Base-by-base conservation (phyloP, 148 eudicot species). In the Nyssa sinensis region DNA sequence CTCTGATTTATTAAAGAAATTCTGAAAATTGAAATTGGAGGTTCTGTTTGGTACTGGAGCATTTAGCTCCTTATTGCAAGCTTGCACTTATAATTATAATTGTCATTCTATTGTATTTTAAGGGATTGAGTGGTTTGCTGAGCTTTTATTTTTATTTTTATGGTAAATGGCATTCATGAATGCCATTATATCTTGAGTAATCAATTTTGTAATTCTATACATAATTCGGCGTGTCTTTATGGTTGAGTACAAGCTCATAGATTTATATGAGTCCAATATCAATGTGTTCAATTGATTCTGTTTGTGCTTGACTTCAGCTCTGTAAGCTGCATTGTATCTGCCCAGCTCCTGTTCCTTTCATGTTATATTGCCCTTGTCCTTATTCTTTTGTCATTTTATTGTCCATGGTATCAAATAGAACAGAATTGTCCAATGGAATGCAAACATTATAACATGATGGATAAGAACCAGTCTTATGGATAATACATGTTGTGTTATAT, bases 331-430 rank as follows among this genome's bases (percentile, higher is more conserved):
- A 58, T 5, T 55, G 28, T 32, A 23, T 25, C 64, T 55, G 29
- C 30, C 72, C 66, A 66, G 35, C 58, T 66, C 61, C 16, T 14
- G 57, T 14, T 59, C 35, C 57, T 58, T 68, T 35, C 72, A 60
- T 37, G 30, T 3, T 28, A 35, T 72, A 59, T 65, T 58, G 29
- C 8, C 29, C 33, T 28, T 58, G 65, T 41, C 73, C 60, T 41
- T 67, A 29, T 27, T 31, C 16, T n/a, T 41, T 75, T 75, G 78
- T 41, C 72, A 53, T 34, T 34, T 32, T 74, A 33, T 74, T 24
- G 33, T 14, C 21, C 57, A 51, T 74, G 71, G 70, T 65, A 32
- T 65, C 69, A 55, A 12, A 34, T 59, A 66, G 23, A 58, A 31
- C 8, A 24, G 34, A 51, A 55, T 30, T 19, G 30, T 19, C 37